These are phyloP conservation scores for Sclerotinia trifoliorum DNA, from an alignment of 2,329 filamentous ascomycete species.

Conservation along the genomic window DNA sequence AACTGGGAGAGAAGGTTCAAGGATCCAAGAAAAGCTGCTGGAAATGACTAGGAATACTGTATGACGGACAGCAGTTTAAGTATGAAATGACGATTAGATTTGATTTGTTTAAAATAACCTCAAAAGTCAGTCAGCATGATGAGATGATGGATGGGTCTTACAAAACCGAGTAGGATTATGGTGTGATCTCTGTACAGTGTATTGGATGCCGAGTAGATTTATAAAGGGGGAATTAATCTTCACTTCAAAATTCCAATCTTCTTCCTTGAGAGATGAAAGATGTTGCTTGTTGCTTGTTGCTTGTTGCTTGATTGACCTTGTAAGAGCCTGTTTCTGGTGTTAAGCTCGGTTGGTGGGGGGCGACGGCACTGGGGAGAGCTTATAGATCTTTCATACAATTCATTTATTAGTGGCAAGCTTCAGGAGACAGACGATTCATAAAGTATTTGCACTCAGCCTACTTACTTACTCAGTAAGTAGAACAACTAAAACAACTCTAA, in stretches of 20 bases:
- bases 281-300: background rate
- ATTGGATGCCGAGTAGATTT: background rate
- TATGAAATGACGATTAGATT: conserved; percentile 3
- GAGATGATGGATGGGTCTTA: conserved; percentile 1
- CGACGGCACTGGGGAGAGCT: background rate
- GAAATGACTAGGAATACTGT: background rate
- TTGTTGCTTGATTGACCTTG: background rate
- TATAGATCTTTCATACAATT: background rate
- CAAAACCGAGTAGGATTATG: conserved; percentile 4
- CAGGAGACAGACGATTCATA: too few species aligned
- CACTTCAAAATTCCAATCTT: background rate
- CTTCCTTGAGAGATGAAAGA: background rate
- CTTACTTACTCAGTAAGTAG: too few species aligned
- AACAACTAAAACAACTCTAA: too few species aligned
- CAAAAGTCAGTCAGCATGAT: background rate
- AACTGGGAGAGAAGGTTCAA: conserved; percentile 8
- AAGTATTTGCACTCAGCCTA: too few species aligned
- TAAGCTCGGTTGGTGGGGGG: background rate
- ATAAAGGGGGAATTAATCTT: background rate
- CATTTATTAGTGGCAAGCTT: background rate
- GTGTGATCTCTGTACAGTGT: background rate
- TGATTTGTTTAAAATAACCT: conserved; percentile 9
- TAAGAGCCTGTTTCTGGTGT: background rate
- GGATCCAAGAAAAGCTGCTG: conserved; percentile 1
- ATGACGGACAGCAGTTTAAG: conserved; percentile 12